These are phyloP conservation scores for Solanum virginianum DNA, from an alignment of 257 asterid species.

Conservation along the genomic window DNA sequence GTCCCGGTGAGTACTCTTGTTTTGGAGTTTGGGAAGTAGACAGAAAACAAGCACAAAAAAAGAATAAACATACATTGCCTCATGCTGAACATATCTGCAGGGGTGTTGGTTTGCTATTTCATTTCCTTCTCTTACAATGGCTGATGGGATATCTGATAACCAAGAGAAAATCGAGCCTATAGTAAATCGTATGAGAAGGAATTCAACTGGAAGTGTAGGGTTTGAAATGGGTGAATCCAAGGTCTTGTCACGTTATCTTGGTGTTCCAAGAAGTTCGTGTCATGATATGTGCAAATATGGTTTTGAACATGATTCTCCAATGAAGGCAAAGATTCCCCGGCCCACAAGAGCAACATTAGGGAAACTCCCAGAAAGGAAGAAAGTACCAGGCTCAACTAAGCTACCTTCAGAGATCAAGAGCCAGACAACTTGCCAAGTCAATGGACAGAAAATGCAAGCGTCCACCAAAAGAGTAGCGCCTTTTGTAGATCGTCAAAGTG, in stretches of 20 bases:
- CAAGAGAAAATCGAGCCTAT: slow-evolving; percentile 5
- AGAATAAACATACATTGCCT: not conserved
- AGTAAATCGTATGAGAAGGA: slow-evolving; percentile 1
- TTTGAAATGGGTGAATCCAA: slow-evolving; percentile 1
- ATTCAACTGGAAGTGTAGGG: slow-evolving; percentile 14
- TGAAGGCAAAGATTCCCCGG: not conserved
- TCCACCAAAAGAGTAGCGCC: not conserved
- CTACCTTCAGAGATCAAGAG: not conserved
- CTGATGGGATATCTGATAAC: not conserved
- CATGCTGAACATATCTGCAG: not conserved
- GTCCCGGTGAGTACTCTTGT: not conserved
- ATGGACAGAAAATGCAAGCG: not conserved
- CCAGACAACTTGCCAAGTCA: not conserved
- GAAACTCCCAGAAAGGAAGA: not conserved
- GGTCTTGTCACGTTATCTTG: slow-evolving; percentile 24
- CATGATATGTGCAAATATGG: slow-evolving; percentile 1
- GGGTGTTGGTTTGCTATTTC: not conserved
- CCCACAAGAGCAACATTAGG: not conserved
- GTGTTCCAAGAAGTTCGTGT: not conserved
- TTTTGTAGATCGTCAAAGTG: not conserved
- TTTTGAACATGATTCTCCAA: not conserved
- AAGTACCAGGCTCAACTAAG: not conserved
- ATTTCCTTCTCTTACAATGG: not conserved
- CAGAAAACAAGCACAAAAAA: not conserved
- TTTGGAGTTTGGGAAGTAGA: not conserved